phyloP scores from a whole-genome alignment of 2,329 filamentous ascomycete genomes.

The Emericellopsis cladophorae region DNA sequence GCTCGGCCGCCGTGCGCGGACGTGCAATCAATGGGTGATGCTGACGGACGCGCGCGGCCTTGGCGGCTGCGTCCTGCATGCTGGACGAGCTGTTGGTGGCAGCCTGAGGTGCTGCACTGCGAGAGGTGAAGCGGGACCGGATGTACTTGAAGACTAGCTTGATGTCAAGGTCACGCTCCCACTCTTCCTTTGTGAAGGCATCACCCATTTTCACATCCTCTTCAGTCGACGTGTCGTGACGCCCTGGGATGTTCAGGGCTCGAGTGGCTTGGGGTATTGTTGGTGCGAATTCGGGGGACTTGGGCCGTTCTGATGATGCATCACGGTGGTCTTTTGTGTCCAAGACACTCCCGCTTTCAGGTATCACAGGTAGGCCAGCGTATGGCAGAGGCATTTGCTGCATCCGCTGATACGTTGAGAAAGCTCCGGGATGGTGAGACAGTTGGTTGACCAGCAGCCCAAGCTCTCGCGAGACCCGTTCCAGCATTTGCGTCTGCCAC shows the following conservation, averaged over 20 bases:
- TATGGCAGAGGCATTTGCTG: conserved; percentile 59
- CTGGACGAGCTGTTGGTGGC: conserved; percentile 23
- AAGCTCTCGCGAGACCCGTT: conserved; percentile 77
- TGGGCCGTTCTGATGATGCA: conserved; percentile 5
- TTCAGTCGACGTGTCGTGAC: conserved; percentile 8
- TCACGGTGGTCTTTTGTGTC: conserved; percentile 11
- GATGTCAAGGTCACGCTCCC: conserved; percentile 86
- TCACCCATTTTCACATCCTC: conserved; percentile 13
- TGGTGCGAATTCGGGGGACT: conserved; percentile 2
- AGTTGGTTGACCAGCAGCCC: conserved; percentile 73
- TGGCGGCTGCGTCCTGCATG: conserved; percentile 55
- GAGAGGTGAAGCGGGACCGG: conserved; percentile 54
- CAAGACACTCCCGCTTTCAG: conserved; percentile 28
- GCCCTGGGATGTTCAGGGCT: conserved; percentile 20
- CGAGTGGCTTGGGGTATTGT: conserved; percentile 4
- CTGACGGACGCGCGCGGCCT: conserved; percentile 73
- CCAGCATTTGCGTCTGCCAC: conserved; percentile 71
- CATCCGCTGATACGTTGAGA: conserved; percentile 63
- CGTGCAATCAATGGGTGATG: conserved; percentile 75
- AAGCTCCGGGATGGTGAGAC: conserved; percentile 71
- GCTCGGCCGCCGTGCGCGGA: conserved; percentile 30
- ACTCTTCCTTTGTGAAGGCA: conserved; percentile 61
- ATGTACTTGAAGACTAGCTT: conserved; percentile 86
- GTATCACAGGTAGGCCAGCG: conserved; percentile 59
- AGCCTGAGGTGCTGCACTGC: conserved; percentile 29